phyloP scores from a whole-genome alignment of 257 asterid species.

The Plantago major region DNA sequence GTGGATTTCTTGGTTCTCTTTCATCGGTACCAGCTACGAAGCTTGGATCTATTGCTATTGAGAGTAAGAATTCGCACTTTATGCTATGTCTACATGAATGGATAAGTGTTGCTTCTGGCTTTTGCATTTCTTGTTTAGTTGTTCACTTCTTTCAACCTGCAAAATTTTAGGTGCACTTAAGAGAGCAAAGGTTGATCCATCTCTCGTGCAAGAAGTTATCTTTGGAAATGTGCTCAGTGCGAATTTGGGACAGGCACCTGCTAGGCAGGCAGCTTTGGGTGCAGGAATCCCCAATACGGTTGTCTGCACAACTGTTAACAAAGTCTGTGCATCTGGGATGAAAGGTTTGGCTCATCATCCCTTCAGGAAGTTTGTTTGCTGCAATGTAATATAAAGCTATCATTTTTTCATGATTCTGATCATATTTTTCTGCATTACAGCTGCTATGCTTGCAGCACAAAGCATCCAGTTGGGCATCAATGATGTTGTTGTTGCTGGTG shows the following conservation, averaged over 20 bases:
- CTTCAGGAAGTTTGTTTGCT: background rate
- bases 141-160: slow-evolving; percentile 14
- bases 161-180: slow-evolving; percentile 76
- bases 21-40: slow-evolving; percentile 89
- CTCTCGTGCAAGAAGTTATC: slow-evolving; percentile 86
- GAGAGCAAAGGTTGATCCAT: slow-evolving; percentile 83
- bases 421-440: slow-evolving; percentile 43
- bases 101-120: too few relatives aligned
- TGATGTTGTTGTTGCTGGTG: slow-evolving; percentile 98
- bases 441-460: slow-evolving; percentile 92
- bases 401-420: slow-evolving; percentile 1
- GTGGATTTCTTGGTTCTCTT: slow-evolving; percentile 87
- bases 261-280: slow-evolving; percentile 98
- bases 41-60: slow-evolving; percentile 91
- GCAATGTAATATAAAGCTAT: slow-evolving; percentile 9
- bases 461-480: slow-evolving; percentile 89
- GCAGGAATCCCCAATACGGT: slow-evolving; percentile 91
- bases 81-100: too few relatives aligned
- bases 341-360: slow-evolving; percentile 51
- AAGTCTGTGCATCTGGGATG: slow-evolving; percentile 99
- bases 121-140: background rate
- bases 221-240: slow-evolving; percentile 98
- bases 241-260: slow-evolving; percentile 98
- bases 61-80: slow-evolving; percentile 46
- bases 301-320: slow-evolving; percentile 84